A percentile compares a stretch with the other conserved stretches of the same genome.
Conservation (phyloP, 2,329 filamentous ascomycete genomes). For the Ophiostoma tasmaniense region DNA sequence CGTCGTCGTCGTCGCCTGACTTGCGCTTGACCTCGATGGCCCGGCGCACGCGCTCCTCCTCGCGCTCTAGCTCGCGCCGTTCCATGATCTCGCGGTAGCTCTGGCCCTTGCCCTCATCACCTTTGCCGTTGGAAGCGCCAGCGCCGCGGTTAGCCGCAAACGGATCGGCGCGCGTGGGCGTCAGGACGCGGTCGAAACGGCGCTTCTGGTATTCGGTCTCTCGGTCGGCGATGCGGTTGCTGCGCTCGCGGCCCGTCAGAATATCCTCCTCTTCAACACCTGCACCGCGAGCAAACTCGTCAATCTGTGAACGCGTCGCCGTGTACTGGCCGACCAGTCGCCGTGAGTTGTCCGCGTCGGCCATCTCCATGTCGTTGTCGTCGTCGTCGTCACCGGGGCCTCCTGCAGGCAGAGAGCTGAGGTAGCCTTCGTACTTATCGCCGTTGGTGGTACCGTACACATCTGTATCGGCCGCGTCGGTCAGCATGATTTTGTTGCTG, state of each 20-base stretch:
- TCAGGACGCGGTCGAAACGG: constrained; percentile 78
- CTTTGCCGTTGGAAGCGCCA: constrained; percentile 44
- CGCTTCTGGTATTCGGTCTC: constrained; percentile 98
- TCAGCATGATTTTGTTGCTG: constrained; percentile 54
- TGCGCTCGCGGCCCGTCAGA: constrained; percentile 75
- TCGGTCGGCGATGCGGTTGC: constrained; percentile 81
- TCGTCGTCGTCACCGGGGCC: constrained; percentile 56
- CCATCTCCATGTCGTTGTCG: constrained; percentile 66
- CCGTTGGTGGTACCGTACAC: constrained; percentile 61
- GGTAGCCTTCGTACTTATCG: constrained; percentile 82
- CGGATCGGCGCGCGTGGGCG: constrained; percentile 76
- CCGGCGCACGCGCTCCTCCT: constrained; percentile 78
- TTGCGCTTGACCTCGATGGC: constrained; percentile 68
- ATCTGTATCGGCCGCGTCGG: constrained; percentile 77
- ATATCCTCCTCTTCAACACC: constrained; percentile 91
- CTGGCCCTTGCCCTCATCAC: constrained; percentile 47
- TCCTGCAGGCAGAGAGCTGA: constrained; percentile 76
- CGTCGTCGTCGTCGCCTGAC: constrained; percentile 40
- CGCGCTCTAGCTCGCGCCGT: constrained; percentile 78
- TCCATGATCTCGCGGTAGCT: constrained; percentile 91
- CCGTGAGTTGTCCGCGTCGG: constrained; percentile 39
- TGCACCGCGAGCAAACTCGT: constrained; percentile 79
- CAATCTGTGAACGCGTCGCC: constrained; percentile 81
- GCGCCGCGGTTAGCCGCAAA: constrained; percentile 68
- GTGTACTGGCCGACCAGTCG: constrained; percentile 93